phyloP scores from a whole-genome alignment of 2,329 filamentous ascomycete genomes.

The Ceratocystis papillata region DNA sequence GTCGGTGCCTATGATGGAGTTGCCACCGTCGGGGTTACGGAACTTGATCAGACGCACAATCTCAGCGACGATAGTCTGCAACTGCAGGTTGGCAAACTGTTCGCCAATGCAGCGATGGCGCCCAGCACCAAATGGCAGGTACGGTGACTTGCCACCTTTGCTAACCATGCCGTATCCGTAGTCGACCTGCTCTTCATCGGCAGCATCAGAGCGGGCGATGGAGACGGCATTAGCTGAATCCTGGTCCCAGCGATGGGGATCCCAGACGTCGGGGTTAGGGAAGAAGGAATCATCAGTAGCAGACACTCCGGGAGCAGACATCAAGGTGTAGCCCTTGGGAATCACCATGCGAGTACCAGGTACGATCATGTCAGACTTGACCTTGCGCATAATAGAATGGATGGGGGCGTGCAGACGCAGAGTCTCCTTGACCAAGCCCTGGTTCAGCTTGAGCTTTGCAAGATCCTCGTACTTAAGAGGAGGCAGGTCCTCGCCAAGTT shows the following conservation, averaged over 20 bases:
- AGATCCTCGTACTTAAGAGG: slow-evolving; percentile 67
- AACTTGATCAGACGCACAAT: slow-evolving; percentile 73
- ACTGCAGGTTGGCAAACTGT: slow-evolving; percentile 87
- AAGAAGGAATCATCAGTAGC: slow-evolving; percentile 64
- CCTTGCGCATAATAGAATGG: slow-evolving; percentile 86
- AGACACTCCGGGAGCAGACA: slow-evolving; percentile 76
- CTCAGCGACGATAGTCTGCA: slow-evolving; percentile 72
- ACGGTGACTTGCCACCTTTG: slow-evolving; percentile 82
- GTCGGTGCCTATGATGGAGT: slow-evolving; percentile 57
- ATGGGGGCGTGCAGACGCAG: slow-evolving; percentile 85
- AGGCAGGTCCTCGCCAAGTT: slow-evolving; percentile 63
- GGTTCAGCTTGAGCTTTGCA: slow-evolving; percentile 66
- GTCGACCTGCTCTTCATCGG: slow-evolving; percentile 69
- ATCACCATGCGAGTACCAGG: slow-evolving; percentile 74
- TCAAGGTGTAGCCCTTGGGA: slow-evolving; percentile 66
- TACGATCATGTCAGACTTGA: slow-evolving; percentile 77
- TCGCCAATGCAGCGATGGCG: slow-evolving; percentile 92
- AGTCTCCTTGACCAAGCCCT: slow-evolving; percentile 81
- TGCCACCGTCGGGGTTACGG: slow-evolving; percentile 59
- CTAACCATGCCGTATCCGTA: slow-evolving; percentile 89
- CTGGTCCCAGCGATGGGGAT: slow-evolving; percentile 81
- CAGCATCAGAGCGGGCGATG: slow-evolving; percentile 37
- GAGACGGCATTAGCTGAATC: slow-evolving; percentile 46
- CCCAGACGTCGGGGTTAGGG: slow-evolving; percentile 71
- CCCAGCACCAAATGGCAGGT: slow-evolving; percentile 87